Conservation (phyloP, 2,329 filamentous ascomycete species). For the Phaeosphaeriaceae sp. region DNA sequence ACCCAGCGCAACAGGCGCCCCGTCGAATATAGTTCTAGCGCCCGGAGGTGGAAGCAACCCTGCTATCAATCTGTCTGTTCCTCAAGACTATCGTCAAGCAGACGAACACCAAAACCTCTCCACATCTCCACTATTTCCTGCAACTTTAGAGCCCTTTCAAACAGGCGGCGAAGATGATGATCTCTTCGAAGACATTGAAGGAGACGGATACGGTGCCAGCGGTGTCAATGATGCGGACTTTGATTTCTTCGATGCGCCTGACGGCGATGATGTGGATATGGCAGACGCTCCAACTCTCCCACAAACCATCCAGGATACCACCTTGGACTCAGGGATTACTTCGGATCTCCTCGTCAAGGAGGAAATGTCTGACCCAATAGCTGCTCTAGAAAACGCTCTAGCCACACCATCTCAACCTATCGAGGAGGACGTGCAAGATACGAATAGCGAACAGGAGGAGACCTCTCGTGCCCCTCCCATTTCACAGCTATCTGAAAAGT, state of each 20-base stretch:
- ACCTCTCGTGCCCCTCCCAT: background rate
- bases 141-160: constrained; percentile 30
- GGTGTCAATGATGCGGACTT: constrained; percentile 85
- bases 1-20: constrained; percentile 31
- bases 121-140: constrained; percentile 32
- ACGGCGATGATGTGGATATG: constrained; percentile 48
- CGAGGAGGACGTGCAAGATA: constrained; percentile 1
- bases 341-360: constrained; percentile 22
- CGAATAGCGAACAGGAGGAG: constrained; percentile 7
- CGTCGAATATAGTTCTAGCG: constrained; percentile 35
- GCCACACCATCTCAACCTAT: constrained; percentile 14
- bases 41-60: constrained; percentile 37
- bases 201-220: constrained; percentile 74
- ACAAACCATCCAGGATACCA: constrained; percentile 1
- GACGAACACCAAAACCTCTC: constrained; percentile 28
- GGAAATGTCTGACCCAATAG: constrained; percentile 33
- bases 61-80: constrained; percentile 41
- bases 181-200: constrained; percentile 69
- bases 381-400: constrained; percentile 39
- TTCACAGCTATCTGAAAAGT: background rate
- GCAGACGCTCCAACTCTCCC: constrained; percentile 27
- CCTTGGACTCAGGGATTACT: background rate
- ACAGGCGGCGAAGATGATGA: constrained; percentile 54
- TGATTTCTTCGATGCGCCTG: constrained; percentile 77
- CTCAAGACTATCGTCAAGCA: constrained; percentile 24